Percentiles rank a stretch among this genome's conserved stretches.
Evolutionary conservation across 176 grass and related monocot genomes (phyloP).

Genomic region (barley (Hordeum vulgare)): MorexV3_pseudomolecules_assembly NC_058523.1:8810151-8810650

Average conservation of each 20-base stretch:
- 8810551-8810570: not conserved
- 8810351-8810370: not conserved
- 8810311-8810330: not conserved
- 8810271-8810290: not conserved
- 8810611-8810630: not conserved
- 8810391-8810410: not conserved
- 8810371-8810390: not conserved
- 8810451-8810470: not conserved
- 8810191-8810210: no score
- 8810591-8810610: not conserved
- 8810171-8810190: no score
- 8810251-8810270: not conserved
- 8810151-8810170: no score
- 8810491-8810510: not conserved
- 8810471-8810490: not conserved
- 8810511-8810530: not conserved
- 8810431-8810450: not conserved
- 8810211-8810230: not conserved
- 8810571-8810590: not conserved
- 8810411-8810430: not conserved
- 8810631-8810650: not conserved
- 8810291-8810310: not conserved
- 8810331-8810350: not conserved
- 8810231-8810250: not conserved
- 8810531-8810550: rapidly evolving